Percentiles rank a stretch among this genome's conserved stretches.
Conservation (phyloP, 2,329 filamentous ascomycete genomes). For the Coccinonectria pachysandricola region DNA sequence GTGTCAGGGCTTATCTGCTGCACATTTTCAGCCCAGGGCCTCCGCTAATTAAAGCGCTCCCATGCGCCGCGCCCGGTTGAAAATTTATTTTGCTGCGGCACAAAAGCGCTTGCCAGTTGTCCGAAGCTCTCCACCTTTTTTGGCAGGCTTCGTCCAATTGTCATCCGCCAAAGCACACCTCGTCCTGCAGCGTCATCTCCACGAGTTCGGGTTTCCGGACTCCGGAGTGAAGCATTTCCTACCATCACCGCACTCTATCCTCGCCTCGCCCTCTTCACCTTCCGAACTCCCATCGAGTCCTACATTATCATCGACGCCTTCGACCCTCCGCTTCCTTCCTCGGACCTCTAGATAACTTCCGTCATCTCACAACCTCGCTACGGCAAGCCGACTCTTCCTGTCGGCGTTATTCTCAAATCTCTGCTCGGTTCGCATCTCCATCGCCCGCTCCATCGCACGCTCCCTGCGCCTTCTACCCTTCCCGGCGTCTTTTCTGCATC, state of each 20-base stretch:
- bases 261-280: conserved; percentile 2
- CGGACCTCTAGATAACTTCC: too few species aligned
- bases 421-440: conserved; percentile 4
- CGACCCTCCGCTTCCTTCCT: neutral
- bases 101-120: conserved; percentile 7
- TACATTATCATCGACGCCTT: neutral
- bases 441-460: conserved; percentile 6
- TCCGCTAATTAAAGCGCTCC: too few species aligned
- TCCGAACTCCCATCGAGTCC: conserved; percentile 6
- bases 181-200: conserved; percentile 20
- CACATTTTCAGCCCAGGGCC: too few species aligned
- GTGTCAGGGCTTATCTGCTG: too few species aligned
- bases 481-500: conserved; percentile 4
- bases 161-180: conserved; percentile 10
- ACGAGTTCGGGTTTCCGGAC: conserved; percentile 20
- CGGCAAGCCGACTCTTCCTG: conserved; percentile 2
- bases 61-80: too few species aligned
- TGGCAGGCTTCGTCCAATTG: conserved; percentile 14
- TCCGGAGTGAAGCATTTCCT: conserved; percentile 15
- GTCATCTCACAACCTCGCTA: too few species aligned
- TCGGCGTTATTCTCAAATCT: conserved; percentile 3
- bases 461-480: conserved; percentile 8
- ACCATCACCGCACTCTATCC: too few species aligned
- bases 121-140: conserved; percentile 16
- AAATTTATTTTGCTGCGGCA: conserved; percentile 10